Evolutionary conservation across 805 yeast genomes (phyloP), one percentile per base, ranked within the genome.

Genomic region (Ogataea degrootiae): DNA sequence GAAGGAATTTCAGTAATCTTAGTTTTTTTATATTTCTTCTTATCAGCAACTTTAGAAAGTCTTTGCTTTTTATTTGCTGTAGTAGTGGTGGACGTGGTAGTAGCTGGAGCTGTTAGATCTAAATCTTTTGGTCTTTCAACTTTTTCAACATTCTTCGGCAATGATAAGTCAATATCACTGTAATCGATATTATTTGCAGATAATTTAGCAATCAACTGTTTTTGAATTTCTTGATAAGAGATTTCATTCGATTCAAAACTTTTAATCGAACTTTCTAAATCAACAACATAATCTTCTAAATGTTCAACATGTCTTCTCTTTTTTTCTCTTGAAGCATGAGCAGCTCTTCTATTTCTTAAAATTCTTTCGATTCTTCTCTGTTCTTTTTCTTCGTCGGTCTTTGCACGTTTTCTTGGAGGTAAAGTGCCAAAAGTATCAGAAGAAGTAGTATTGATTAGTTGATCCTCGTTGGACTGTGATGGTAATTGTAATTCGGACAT

Each of bases 251-350:
- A 19, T 34, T 54, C 49, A 37, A 51, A 57, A 8, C 41, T 37
- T 2, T 41, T 16, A 4, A 58, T 37, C 21, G 54, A 45, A 26
- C 41, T 31, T 51, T 74, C 80, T 55, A 79, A 66, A 34, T 66
- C 61, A 38, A 63, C 56, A 36, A 77, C 82, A 54, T 78, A 79
- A 36, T 72, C 66, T 67, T 92, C 97, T 56, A 94, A 75, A 52
- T 79, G 82, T 67, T 90, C 96, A 48, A 94, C 85, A 63, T 92
- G 96, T 62, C 83, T 80, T 64, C 98, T 80, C 78, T 92, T 92
- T 79, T 92, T 91, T 64, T 94, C 99, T 56, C 99, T 80, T 29
- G 96, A 87, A 45, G 96, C 96, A 66, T 92, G 98, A 42, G 99
- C 99, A 15, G 98, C 98, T 64, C 92, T 85, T 62, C 98, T 80